Percentiles rank a stretch among this genome's conserved stretches.
Conservation (phyloP, 768 basidiomycete genomes). For the Hirschioporus abietinus region DNA sequence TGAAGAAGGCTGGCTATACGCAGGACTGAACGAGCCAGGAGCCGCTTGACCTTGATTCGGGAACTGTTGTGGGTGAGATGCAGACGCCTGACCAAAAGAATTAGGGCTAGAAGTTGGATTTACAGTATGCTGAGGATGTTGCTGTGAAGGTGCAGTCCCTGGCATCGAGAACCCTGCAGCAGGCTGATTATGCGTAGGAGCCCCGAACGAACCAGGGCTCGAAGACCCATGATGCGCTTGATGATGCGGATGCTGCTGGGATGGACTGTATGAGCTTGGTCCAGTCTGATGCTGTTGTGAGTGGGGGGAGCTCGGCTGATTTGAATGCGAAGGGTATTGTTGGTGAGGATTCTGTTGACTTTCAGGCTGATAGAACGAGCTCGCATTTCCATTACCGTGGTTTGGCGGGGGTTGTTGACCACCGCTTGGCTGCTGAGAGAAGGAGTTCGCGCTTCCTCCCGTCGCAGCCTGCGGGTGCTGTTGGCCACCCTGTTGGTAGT, state of each 20-base stretch:
- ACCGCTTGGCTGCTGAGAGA: not conserved
- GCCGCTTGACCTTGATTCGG: not conserved
- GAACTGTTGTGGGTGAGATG: not conserved
- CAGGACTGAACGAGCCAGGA: not conserved
- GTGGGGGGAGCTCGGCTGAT: not conserved
- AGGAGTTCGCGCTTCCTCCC: not conserved
- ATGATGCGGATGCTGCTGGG: not conserved
- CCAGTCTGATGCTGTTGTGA: not conserved
- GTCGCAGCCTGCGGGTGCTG: not conserved
- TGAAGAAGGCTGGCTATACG: not conserved
- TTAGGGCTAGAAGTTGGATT: not conserved
- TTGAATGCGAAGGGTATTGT: not conserved
- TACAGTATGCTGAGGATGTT: not conserved
- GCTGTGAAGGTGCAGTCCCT: not conserved
- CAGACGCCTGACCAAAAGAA: not conserved
- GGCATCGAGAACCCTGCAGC: not conserved
- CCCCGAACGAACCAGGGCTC: not conserved
- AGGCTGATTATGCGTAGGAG: not conserved
- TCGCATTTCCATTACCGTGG: not conserved
- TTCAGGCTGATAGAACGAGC: not conserved
- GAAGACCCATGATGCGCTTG: not conserved
- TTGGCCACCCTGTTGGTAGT: not conserved
- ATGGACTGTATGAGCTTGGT: not conserved
- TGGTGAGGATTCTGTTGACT: not conserved
- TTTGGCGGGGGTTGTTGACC: not conserved